A percentile compares a stretch with the other conserved stretches of the same genome.
phyloP scores from a whole-genome alignment of 1,284 basidiomycete genomes.

The Xanthoconium separans region DNA sequence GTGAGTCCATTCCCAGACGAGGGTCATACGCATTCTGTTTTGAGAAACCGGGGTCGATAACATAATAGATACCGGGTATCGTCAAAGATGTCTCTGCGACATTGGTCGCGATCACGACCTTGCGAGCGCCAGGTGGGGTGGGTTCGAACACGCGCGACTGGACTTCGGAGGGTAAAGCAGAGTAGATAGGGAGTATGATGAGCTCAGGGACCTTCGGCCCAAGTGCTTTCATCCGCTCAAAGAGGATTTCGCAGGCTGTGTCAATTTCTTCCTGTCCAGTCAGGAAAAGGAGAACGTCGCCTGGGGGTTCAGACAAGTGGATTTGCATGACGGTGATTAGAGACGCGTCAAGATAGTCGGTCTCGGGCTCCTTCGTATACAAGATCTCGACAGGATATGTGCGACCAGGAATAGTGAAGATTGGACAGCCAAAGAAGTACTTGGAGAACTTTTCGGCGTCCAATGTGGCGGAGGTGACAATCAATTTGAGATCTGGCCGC shows the following conservation, averaged over 20 bases:
- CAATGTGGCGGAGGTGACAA: conserved; percentile 98
- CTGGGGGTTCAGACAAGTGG: conserved; percentile 95
- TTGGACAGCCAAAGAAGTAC: conserved; percentile 98
- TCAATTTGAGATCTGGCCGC: conserved; percentile 93
- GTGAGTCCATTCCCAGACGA: conserved; percentile 95
- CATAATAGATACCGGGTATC: conserved; percentile 98
- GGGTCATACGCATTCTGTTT: conserved; percentile 99
- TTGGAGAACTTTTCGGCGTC: conserved; percentile 99
- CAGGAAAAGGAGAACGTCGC: conserved; percentile 95
- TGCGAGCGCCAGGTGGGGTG: conserved; percentile 93
- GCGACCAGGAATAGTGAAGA: conserved; percentile 99
- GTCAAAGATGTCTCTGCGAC: conserved; percentile 99
- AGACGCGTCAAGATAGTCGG: conserved; percentile 97
- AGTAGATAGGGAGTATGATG: conserved; percentile 96
- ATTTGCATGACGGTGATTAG: conserved; percentile 99
- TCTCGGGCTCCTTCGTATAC: conserved; percentile 98
- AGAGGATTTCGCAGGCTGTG: conserved; percentile 95
- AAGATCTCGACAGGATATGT: conserved; percentile 98
- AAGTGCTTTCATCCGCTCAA: conserved; percentile 96
- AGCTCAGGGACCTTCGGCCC: conserved; percentile 97
- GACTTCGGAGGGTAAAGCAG: conserved; percentile 95
- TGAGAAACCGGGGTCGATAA: conserved; percentile 97
- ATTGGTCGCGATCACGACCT: conserved; percentile 98
- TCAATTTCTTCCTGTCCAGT: conserved; percentile 99
- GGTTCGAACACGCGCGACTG: conserved; percentile 98